Percentiles rank a stretch among this genome's conserved stretches.
These are phyloP conservation scores for Globisporangium alternatum DNA, from an alignment of 352 stramenopile genomes.

Conservation along the genomic window DNA sequence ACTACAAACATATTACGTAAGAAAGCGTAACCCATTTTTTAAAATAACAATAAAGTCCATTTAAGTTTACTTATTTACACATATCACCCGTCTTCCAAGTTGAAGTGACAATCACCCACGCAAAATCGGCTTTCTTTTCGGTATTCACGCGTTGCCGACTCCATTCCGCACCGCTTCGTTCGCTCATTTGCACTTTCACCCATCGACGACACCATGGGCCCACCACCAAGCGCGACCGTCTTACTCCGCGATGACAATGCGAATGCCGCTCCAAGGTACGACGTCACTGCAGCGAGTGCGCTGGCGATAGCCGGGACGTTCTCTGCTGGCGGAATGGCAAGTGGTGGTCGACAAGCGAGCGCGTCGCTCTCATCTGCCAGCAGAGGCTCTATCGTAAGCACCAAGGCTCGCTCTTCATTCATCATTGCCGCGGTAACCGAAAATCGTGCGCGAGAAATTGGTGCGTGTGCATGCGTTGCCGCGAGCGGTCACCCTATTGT, in stretches of 20 bases:
- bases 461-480: not conserved
- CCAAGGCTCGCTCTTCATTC: slow-evolving; percentile 15
- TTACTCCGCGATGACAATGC: slow-evolving; percentile 10
- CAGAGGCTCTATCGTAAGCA: not conserved
- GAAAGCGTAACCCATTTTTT: too few relatives aligned
- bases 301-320: not conserved
- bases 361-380: slow-evolving; percentile 3
- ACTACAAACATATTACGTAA: too few relatives aligned
- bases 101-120: too few relatives aligned
- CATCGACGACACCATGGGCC: not conserved
- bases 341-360: not conserved
- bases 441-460: slow-evolving; percentile 20
- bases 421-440: slow-evolving; percentile 18
- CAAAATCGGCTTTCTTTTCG: too few relatives aligned
- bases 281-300: slow-evolving; percentile 15
- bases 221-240: not conserved
- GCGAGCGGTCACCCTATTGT: too few relatives aligned
- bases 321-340: not conserved
- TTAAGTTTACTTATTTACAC: too few relatives aligned
- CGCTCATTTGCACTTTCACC: not conserved
- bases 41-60: too few relatives aligned
- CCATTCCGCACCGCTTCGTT: not conserved
- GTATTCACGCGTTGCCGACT: not conserved
- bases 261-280: slow-evolving; percentile 4
- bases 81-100: too few relatives aligned